These are phyloP conservation scores for Candida ovalis DNA, from an alignment of 805 yeast species.

Conservation along the genomic window DNA sequence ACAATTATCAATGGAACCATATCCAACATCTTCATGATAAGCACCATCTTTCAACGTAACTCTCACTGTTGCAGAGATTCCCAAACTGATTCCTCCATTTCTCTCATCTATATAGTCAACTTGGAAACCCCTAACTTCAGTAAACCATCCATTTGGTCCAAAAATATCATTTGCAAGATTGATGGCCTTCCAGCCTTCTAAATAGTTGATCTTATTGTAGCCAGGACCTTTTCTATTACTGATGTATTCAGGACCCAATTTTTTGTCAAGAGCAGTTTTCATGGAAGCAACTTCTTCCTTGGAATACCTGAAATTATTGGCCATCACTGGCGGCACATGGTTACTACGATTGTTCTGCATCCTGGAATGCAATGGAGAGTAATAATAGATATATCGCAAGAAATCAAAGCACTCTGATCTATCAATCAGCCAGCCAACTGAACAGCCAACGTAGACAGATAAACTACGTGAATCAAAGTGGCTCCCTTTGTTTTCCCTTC, in stretches of 20 bases:
- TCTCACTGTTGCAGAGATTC: conserved; percentile 67
- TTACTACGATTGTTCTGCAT: conserved; percentile 1
- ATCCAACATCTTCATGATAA: conserved; percentile 72
- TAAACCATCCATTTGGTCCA: conserved; percentile 82
- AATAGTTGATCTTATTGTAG: conserved; percentile 61
- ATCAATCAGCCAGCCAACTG: no score
- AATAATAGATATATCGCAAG: neutral
- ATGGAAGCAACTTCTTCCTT: conserved; percentile 26
- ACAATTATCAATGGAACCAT: conserved; percentile 70
- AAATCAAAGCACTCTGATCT: no score
- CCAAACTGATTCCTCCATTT: conserved; percentile 56
- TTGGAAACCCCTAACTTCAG: conserved; percentile 60
- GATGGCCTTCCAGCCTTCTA: conserved; percentile 83
- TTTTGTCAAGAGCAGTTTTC: conserved; percentile 29
- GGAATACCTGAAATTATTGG: conserved; percentile 15
- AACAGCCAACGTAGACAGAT: no score
- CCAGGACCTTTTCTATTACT: conserved; percentile 76
- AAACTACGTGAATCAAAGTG: no score
- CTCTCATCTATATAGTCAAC: conserved; percentile 70
- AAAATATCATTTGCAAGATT: conserved; percentile 77
- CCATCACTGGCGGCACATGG: conserved; percentile 1
- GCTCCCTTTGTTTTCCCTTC: no score
- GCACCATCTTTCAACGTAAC: conserved; percentile 79
- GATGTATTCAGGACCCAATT: conserved; percentile 74
- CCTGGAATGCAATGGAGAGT: neutral